phyloP scores from a whole-genome alignment of 768 basidiomycete species.

The Amanita rimosa region DNA sequence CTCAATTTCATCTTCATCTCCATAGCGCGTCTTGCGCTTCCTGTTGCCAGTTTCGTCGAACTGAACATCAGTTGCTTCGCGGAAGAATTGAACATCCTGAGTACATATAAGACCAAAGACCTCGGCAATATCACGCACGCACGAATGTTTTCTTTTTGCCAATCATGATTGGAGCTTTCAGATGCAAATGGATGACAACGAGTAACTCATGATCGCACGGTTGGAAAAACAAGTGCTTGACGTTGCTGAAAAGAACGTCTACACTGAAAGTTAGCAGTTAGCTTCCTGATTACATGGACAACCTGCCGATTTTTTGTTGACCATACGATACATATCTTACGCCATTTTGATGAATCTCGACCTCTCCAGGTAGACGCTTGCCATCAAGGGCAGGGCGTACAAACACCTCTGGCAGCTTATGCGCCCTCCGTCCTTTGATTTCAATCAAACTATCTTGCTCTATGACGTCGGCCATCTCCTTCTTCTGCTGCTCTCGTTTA shows the following conservation, averaged over 20 bases:
- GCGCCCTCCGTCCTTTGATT: slow-evolving; percentile 78
- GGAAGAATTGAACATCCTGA: slow-evolving; percentile 96
- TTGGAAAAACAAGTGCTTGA: slow-evolving; percentile 98
- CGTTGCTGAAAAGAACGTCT: slow-evolving; percentile 94
- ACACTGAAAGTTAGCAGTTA: slow-evolving; percentile 3
- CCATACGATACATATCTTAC: slow-evolving; percentile 85
- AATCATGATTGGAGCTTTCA: slow-evolving; percentile 95
- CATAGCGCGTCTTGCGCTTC: slow-evolving; percentile 93
- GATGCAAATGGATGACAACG: slow-evolving; percentile 87
- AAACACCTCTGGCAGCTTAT: slow-evolving; percentile 84
- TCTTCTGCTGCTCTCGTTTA: slow-evolving; percentile 95
- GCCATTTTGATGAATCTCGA: slow-evolving; percentile 97
- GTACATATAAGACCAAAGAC: background rate
- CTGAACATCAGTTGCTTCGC: slow-evolving; percentile 94
- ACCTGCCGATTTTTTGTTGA: slow-evolving; percentile 81
- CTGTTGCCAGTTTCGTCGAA: slow-evolving; percentile 99
- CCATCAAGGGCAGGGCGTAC: slow-evolving; percentile 91
- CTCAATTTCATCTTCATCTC: slow-evolving; percentile 98
- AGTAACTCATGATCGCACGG: slow-evolving; percentile 94
- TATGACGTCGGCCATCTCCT: slow-evolving; percentile 96
- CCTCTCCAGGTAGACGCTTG: slow-evolving; percentile 92
- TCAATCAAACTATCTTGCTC: slow-evolving; percentile 89
- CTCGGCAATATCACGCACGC: slow-evolving; percentile 15
- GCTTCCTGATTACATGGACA: slow-evolving; percentile 4
- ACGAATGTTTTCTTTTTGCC: slow-evolving; percentile 98